Base-by-base conservation (phyloP, 1,139 yeast genomes). In the Blastobotrys illinoisensis region DNA sequence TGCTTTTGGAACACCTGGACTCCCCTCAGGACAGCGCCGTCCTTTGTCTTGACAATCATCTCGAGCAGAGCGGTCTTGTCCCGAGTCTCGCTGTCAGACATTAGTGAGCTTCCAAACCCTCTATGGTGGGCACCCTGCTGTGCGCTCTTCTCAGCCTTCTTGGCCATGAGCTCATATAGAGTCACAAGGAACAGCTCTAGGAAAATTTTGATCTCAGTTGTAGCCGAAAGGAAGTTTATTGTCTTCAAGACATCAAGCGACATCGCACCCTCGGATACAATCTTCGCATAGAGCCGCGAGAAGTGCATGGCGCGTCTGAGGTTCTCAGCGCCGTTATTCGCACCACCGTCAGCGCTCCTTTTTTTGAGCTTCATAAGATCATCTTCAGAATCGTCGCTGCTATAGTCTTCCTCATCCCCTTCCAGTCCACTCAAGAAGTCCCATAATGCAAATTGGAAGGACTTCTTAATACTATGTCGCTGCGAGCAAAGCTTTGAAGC, bases 401-500 rank as follows among this genome's bases (percentile, higher is more conserved):
- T 69, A 40, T 71, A 78, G 3, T 72, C 77, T 6, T 70, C 76
- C 3, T 70, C 78, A 5, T 77, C 80, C 3, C 75, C 79, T 14
- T 80, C 96, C 49, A 89, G 74, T 40, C 85, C 89, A 60, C 83
- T 82, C n/a, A 91, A 65, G 51, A 84, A 77, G 68, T 93, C 97
- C 98, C 98, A 95, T 48, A 95, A 76, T 66, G 83, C 77, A 68
- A 93, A 90, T 67, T 93, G 97, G 63, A 95, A 85, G 0, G 96
- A 82, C 68, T 91, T 91, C 64, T 88, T 79, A 68, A 86, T 74
- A 1, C 84, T 77, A 56, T 79, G 81, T 60, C 86, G 88, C 44
- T 83, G 79, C 44, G 77, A 81, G 64, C 96, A 86, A 16, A 91
- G 70, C 63, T 88, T 88, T 48, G 79, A 77, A 0, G 96, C 96